A percentile compares a stretch with the other conserved stretches of the same genome.
phyloP scores from a whole-genome alignment of 2,329 filamentous ascomycete species.

The Ophiostoma ulmi region DNA sequence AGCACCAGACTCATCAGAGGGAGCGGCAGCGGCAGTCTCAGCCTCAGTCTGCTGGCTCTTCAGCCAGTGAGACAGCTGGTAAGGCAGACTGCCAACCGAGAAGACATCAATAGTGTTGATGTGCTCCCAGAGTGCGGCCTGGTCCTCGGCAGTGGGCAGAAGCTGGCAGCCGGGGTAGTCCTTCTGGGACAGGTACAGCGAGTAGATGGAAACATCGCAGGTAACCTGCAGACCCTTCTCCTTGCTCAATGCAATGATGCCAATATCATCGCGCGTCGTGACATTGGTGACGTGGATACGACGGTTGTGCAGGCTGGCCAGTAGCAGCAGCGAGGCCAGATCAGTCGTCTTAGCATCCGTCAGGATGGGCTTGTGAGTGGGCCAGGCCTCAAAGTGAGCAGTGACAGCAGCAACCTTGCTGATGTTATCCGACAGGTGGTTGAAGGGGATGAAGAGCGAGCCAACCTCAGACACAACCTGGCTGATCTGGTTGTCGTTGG shows the following conservation, averaged over 20 bases:
- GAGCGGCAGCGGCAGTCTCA: not conserved
- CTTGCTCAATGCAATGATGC: constrained; percentile 70
- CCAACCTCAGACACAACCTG: constrained; percentile 68
- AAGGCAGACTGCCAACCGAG: constrained; percentile 72
- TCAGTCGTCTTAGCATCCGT: constrained; percentile 74
- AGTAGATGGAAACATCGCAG: constrained; percentile 76
- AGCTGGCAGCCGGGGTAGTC: constrained; percentile 64
- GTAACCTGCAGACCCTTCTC: constrained; percentile 76
- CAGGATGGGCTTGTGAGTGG: constrained; percentile 70
- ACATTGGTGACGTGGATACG: constrained; percentile 77
- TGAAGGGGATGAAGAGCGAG: constrained; percentile 77
- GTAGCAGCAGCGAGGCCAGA: constrained; percentile 66
- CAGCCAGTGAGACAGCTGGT: constrained; percentile 60
- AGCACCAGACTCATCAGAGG: constrained; percentile 32
- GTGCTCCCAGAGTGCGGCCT: constrained; percentile 69
- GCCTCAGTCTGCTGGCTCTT: constrained; percentile 31
- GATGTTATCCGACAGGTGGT: constrained; percentile 74
- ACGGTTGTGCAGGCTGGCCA: constrained; percentile 71
- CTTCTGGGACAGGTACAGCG: constrained; percentile 66
- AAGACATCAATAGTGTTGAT: constrained; percentile 71
- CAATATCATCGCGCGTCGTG: constrained; percentile 75
- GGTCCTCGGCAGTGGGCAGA: constrained; percentile 63
- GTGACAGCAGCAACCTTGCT: constrained; percentile 77
- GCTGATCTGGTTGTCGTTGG: constrained; percentile 69
- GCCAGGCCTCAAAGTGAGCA: constrained; percentile 74